Conservation (phyloP, 2,329 filamentous ascomycete species). For the Cryphonectria radicalis region DNA sequence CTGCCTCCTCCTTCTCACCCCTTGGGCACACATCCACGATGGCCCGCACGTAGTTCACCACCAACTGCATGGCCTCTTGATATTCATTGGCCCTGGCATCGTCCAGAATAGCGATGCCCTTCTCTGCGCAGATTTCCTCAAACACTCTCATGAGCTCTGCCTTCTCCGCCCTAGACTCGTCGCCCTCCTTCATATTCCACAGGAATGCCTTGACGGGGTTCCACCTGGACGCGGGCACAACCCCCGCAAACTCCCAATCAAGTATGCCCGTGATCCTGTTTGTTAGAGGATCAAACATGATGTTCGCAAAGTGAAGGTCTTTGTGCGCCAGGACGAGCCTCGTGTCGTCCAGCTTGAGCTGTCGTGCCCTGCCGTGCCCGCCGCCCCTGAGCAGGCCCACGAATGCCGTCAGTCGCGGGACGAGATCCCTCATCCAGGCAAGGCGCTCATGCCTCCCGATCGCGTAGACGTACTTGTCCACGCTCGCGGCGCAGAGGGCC, state of each 20-base stretch:
- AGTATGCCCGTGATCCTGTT: conserved; percentile 39
- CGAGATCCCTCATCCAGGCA: conserved; percentile 34
- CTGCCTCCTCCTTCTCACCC: conserved; percentile 30
- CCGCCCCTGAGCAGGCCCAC: conserved; percentile 18
- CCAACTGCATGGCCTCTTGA: conserved; percentile 38
- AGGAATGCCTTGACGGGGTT: conserved; percentile 42
- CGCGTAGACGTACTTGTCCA: conserved; percentile 36
- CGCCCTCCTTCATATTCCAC: conserved; percentile 37
- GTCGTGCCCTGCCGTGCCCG: too few species aligned
- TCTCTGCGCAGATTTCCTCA: conserved; percentile 32
- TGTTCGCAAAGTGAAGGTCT: conserved; percentile 44
- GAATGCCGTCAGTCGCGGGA: conserved; percentile 38
- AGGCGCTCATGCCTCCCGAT: conserved; percentile 37
- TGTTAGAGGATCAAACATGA: conserved; percentile 38
- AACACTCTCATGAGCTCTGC: conserved; percentile 34
- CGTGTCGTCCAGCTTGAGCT: conserved; percentile 32
- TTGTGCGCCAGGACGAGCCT: conserved; percentile 41
- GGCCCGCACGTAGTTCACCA: conserved; percentile 36
- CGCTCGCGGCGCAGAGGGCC: conserved; percentile 33
- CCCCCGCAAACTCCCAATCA: conserved; percentile 45
- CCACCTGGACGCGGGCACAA: conserved; percentile 43
- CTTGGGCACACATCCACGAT: conserved; percentile 38
- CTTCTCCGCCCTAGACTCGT: conserved; percentile 34
- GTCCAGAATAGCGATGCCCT: conserved; percentile 30
- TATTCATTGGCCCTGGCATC: conserved; percentile 24